Base-by-base conservation (phyloP, 208 protist genomes). In the Wallacemonas sp. region DNA sequence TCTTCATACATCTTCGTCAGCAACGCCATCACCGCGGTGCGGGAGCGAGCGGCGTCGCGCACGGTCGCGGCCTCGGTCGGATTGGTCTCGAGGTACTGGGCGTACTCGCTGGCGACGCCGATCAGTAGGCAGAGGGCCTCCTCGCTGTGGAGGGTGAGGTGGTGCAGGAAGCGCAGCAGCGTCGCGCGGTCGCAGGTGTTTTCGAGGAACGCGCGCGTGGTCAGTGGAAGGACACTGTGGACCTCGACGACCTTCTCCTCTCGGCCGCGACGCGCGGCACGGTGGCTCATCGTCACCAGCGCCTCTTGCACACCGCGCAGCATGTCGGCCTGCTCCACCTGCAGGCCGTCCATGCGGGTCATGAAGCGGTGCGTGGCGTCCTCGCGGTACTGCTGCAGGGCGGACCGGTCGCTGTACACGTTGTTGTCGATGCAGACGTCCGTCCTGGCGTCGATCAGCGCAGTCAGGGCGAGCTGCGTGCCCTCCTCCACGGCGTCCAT, bases 1-100 rank as follows among this genome's bases (percentile, higher is more conserved):
- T 93, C 79, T 14, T 79, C 81, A 61, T 87, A 63, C 25, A 93
- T 57, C 33, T 77, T 81, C 48, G 78, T 59, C 12, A 93, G 61
- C 20, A 93, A 76, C 36, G 65, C 62, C 23, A 65, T 28, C 29
- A 79, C 77, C 0, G 76, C 74, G 12, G 61, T 48, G 14, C 73
- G 64, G 2, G 57, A 72, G 2, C 39, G 57, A 16, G 65, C 61
- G 12, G 28, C 26, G 33, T 91, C 65, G 14, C 49, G 48, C 14
- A 77, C 67, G 10, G 73, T 74, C 16, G 57, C 64, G n/a, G 80
- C 79, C 54, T 93, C 87, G 28, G 12, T 41, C 0, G 77, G 63
- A 61, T 91, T 72, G n/a, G 65, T 46, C 12, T 18, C 31, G 23
- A 82, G 49, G 62, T 81, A 90, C 45, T 72, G 62, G 5, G 73